A percentile compares a stretch with the other conserved stretches of the same genome.
These are phyloP conservation scores for Neospermospora avenae DNA, from an alignment of 2,329 filamentous ascomycete genomes.

Conservation along the genomic window DNA sequence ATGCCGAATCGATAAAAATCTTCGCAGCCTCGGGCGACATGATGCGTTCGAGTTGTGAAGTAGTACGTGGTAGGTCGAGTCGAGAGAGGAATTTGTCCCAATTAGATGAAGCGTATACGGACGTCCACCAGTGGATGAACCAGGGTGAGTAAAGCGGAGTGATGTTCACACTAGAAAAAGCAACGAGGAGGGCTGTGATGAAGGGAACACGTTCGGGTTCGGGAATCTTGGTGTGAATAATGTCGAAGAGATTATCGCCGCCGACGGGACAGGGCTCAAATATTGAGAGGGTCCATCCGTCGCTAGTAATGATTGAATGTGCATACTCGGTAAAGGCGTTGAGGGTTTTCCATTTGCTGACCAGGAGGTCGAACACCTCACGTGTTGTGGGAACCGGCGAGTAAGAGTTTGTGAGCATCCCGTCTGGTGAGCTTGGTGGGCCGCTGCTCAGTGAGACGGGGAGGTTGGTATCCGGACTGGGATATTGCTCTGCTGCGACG, in stretches of 20 bases:
- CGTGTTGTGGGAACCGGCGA: neutral
- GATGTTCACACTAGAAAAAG: constrained; percentile 13
- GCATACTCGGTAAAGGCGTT: constrained; percentile 17
- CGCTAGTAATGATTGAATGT: constrained; percentile 10
- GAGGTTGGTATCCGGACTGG: neutral
- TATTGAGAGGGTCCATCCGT: constrained; percentile 12
- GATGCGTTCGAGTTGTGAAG: constrained; percentile 7
- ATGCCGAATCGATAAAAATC: constrained; percentile 13
- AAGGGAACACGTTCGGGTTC: constrained; percentile 9
- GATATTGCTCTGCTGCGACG: neutral
- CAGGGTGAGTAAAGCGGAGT: constrained; percentile 5
- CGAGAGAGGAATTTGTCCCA: constrained; percentile 15
- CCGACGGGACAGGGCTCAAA: constrained; percentile 10
- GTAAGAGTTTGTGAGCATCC: neutral
- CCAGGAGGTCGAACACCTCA: constrained; percentile 3
- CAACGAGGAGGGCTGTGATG: constrained; percentile 14
- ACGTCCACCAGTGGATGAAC: constrained; percentile 18
- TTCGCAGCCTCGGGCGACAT: constrained; percentile 13
- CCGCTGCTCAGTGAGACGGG: neutral
- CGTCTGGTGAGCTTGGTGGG: neutral
- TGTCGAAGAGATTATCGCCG: constrained; percentile 16
- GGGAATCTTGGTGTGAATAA: constrained; percentile 6
- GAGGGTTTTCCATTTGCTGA: constrained; percentile 20
- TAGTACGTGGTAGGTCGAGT: constrained; percentile 3
- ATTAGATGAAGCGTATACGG: constrained; percentile 9